Evolutionary conservation across 129 eudicot genomes (phyloP).

Genomic region (Helianthus tuberosus): DNA sequence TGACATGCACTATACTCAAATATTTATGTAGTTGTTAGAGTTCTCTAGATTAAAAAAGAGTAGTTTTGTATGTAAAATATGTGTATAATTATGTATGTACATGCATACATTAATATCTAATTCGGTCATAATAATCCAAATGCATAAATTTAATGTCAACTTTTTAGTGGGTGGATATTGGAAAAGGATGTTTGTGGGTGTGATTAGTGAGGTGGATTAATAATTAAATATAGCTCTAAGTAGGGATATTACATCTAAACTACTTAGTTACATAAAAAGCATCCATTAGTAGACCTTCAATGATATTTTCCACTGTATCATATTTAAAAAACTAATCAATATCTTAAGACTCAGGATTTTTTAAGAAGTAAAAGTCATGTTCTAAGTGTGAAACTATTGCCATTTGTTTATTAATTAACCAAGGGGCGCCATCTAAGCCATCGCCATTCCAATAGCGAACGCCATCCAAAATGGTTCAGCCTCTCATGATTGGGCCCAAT

Average conservation of each 20-base stretch:
- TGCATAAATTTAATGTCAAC: slow-evolving; percentile 14
- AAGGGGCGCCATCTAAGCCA: no score
- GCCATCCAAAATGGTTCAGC: no score
- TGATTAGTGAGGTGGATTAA: slow-evolving; percentile 40
- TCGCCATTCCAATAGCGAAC: no score
- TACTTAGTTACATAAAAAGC: slow-evolving; percentile 24
- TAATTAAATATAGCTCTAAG: slow-evolving; percentile 28
- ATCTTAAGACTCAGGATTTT: background rate
- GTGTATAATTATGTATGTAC: background rate
- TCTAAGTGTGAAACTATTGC: background rate
- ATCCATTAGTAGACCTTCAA: slow-evolving; percentile 23
- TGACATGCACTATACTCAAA: no score
- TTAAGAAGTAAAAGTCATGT: background rate
- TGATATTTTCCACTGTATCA: slow-evolving; percentile 29
- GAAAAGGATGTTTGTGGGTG: slow-evolving; percentile 43
- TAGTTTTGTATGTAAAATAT: no score
- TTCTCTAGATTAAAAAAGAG: no score
- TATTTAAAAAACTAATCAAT: background rate
- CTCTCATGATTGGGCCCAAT: no score
- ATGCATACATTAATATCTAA: background rate
- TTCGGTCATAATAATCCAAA: slow-evolving; percentile 14
- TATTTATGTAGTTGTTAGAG: no score
- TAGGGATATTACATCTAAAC: slow-evolving; percentile 36
- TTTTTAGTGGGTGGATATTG: slow-evolving; percentile 33
- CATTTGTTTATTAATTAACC: background rate